Evolutionary conservation across 1,284 basidiomycete species (phyloP), one percentile per base, ranked within the genome.

Genomic region (Malassezia furfur): DNA sequence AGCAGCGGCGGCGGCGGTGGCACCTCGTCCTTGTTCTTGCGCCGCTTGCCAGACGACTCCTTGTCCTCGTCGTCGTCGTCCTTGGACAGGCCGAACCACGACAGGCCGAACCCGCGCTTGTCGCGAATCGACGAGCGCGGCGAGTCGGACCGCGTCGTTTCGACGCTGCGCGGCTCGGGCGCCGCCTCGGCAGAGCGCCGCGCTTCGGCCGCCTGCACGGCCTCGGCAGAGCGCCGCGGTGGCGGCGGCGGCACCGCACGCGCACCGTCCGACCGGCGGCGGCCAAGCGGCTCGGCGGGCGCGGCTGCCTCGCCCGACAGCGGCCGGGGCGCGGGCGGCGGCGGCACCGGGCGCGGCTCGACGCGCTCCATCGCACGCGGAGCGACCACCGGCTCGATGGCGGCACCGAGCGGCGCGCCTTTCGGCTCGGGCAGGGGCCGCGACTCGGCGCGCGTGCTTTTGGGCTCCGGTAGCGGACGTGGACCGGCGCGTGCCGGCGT

Each of bases 51-150:
- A 2, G 38, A 40, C 38, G 22, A 40, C 28, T 45, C 43, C 43
- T 45, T 31, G 25, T 45, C 53, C 62, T 35, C 51, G 57, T 5
- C 30, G 32, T 36, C 44, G 28, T 73, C 71, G 15, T 70, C 67
- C 47, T 70, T 69, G 37, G 65, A 59, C 10, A 72, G 56, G 19
- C 69, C 68, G 19, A 74, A 70, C 71, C 71, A 74, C 8, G 65
- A 67, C 9, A 71, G 57, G 3, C 67, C 68, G 35, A 72, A 72
- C 0, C 61, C 57, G 14, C 63, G 66, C 54, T 68, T 70, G 31
- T 72, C 43, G 15, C 43, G 43, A 1, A 14, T 17, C 25, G 32
- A 14, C 9, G 43, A 45, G 9, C 32, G 25, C 43, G 22, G 11
- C 12, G 21, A 43, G n/a, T 43, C 40, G 15, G 38, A 19, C 10